A percentile compares a stretch with the other conserved stretches of the same genome.
phyloP scores from a whole-genome alignment of 257 asterid genomes.

The Lavandula angustifolia region DNA sequence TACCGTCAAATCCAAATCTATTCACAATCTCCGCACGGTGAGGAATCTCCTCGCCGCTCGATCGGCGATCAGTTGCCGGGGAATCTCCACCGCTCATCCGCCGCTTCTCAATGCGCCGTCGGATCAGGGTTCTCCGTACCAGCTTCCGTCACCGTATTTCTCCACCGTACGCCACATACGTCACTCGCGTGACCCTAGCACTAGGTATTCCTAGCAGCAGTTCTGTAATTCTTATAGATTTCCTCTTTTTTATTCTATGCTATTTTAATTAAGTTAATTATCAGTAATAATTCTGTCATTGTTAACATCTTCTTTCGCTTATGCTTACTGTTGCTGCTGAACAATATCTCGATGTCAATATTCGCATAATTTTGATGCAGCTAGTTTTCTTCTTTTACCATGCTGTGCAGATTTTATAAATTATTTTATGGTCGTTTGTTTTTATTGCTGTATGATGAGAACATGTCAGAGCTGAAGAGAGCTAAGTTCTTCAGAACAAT shows the following conservation, averaged over 20 bases:
- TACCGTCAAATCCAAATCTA: slow-evolving; percentile 44
- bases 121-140: slow-evolving; percentile 29
- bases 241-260: not conserved
- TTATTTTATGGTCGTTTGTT: not conserved
- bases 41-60: slow-evolving; percentile 41
- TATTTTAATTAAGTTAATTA: slow-evolving; percentile 13
- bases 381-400: not conserved
- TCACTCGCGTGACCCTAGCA: slow-evolving; percentile 53
- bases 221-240: not conserved
- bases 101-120: slow-evolving; percentile 46
- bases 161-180: slow-evolving; percentile 67
- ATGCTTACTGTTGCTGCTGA: not conserved
- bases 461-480: slow-evolving; percentile 2
- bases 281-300: not conserved
- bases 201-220: slow-evolving; percentile 44
- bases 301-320: not conserved
- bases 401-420: not conserved
- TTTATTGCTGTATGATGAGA: not conserved
- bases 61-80: slow-evolving; percentile 42
- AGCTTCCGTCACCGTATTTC: slow-evolving; percentile 37
- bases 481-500: not conserved
- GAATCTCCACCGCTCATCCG: slow-evolving; percentile 58
- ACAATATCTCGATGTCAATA: not conserved
- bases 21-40: slow-evolving; percentile 44
- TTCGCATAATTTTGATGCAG: not conserved